Evolutionary conservation across 2,329 filamentous ascomycete genomes (phyloP), one percentile per base, ranked within the genome.

Genomic region (Ceratocystis papillata): DNA sequence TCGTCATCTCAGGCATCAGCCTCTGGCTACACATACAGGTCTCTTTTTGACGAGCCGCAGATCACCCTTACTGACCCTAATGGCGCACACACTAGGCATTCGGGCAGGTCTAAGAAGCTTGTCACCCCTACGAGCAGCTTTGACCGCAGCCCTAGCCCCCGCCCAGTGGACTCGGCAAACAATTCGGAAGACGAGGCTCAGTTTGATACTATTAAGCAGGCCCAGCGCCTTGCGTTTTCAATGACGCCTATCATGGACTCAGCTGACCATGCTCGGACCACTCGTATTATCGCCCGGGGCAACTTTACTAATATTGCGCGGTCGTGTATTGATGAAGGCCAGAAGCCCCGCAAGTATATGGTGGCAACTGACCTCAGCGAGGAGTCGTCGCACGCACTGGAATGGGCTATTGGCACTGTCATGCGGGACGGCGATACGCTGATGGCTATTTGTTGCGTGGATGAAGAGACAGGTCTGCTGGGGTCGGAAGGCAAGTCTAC

Each of bases 401-500:
- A 99, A 75, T 99, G 94, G 94, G 94, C 93, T 0, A 92, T 99
- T 66, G 94, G 94, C 6, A 97, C 93, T 0, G 91, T 97, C 5
- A 80, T 99, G 37, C 84, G 94, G 62, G 92, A 97, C 71, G 94
- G 94, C 6, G 94, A 99, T 73, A 97, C 93, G 0, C 80, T 99
- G 45, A 86, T 96, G 69, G 91, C 90, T 1, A 90, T 97, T 59
- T 96, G 95, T 76, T 96, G 92, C 67, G 87, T 96, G 28, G 91
- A 96, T 70, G 93, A 97, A 74, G 93, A 97, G 71, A 81, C 81
- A 7, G 84, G 82, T 17, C 81, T 85, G n/a, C 76, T 75, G 1
- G 65, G 64, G n/a, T 46, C 65, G 1, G 66, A 67, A 25, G 63
- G 66, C n/a, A 65, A 66, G 44, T 50, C 45, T 3, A 65, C 62